Evolutionary conservation across 176 grass and related monocot species (phyloP).

Genomic region (Pharus latifolius): DNA sequence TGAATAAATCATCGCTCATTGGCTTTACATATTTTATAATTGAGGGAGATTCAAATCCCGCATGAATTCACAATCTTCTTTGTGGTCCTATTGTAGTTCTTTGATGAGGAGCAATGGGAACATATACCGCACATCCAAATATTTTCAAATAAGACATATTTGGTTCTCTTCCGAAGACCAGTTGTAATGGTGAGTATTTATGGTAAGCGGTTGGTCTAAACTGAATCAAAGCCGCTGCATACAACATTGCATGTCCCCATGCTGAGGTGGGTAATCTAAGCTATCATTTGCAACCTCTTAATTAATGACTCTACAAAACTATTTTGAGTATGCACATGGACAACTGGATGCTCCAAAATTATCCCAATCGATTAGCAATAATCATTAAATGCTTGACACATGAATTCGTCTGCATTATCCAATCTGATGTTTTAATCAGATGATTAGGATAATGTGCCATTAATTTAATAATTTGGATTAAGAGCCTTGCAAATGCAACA

Average conservation of each 20-base stretch:
- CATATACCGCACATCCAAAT: background rate
- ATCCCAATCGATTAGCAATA: background rate
- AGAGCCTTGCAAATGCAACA: too few species aligned
- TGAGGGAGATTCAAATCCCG: too few species aligned
- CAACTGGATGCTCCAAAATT: too few species aligned
- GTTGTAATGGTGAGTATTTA: background rate
- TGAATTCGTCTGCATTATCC: background rate
- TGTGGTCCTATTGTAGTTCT: background rate
- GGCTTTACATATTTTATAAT: too few species aligned
- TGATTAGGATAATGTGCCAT: too few species aligned
- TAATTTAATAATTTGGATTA: too few species aligned
- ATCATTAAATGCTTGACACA: background rate
- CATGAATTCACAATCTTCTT: too few species aligned
- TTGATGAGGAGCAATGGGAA: background rate
- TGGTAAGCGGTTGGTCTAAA: background rate
- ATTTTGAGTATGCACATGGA: too few species aligned
- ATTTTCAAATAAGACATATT: background rate
- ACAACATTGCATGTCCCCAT: conserved; percentile 4
- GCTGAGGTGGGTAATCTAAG: too few species aligned
- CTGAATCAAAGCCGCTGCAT: background rate
- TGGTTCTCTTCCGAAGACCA: background rate
- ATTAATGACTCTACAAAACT: background rate
- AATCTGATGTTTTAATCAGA: too few species aligned
- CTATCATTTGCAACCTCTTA: background rate
- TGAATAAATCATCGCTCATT: too few species aligned